Evolutionary conservation across 371 early-diverging fungal species (phyloP).

Genomic region (Actinomortierella ambigua): DNA sequence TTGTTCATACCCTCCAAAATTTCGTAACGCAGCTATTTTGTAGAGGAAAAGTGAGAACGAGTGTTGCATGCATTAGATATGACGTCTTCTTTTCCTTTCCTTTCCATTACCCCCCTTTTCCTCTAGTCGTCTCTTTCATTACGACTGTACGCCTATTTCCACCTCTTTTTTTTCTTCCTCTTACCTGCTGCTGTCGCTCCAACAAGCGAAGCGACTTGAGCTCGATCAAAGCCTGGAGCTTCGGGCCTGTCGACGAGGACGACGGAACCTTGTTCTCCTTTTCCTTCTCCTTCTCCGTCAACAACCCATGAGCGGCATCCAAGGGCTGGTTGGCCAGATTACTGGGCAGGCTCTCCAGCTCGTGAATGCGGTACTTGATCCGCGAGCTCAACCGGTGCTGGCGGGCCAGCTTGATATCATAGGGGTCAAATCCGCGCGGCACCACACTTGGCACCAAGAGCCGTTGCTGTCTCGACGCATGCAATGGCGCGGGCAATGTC

Average conservation of each 20-base stretch:
- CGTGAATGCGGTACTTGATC: constrained; percentile 75
- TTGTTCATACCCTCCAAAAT: constrained; percentile 69
- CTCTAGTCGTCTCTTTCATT: not conserved
- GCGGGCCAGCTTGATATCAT: constrained; percentile 72
- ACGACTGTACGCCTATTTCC: too few species aligned
- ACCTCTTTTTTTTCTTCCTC: not conserved
- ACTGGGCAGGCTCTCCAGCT: constrained; percentile 71
- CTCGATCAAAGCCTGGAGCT: constrained; percentile 81
- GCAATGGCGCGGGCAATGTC: constrained; percentile 53
- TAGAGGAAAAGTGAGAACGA: too few species aligned
- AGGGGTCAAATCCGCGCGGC: constrained; percentile 81
- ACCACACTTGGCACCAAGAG: constrained; percentile 75
- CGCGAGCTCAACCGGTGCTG: constrained; percentile 71
- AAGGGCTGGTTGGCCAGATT: constrained; percentile 53
- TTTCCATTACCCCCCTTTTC: not conserved
- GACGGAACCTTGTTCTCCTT: constrained; percentile 33
- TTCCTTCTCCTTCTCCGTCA: constrained; percentile 9
- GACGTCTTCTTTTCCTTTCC: not conserved
- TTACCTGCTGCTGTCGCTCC: constrained; percentile 73
- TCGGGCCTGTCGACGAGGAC: constrained; percentile 40
- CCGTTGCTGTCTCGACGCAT: constrained; percentile 72
- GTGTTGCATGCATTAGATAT: not conserved
- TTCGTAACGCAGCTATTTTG: constrained; percentile 75
- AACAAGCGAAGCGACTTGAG: constrained; percentile 77
- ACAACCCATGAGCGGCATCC: constrained; percentile 26